A percentile compares a stretch with the other conserved stretches of the same genome.
Conservation (phyloP, 805 yeast species). For the Ogataea philodendri region DNA sequence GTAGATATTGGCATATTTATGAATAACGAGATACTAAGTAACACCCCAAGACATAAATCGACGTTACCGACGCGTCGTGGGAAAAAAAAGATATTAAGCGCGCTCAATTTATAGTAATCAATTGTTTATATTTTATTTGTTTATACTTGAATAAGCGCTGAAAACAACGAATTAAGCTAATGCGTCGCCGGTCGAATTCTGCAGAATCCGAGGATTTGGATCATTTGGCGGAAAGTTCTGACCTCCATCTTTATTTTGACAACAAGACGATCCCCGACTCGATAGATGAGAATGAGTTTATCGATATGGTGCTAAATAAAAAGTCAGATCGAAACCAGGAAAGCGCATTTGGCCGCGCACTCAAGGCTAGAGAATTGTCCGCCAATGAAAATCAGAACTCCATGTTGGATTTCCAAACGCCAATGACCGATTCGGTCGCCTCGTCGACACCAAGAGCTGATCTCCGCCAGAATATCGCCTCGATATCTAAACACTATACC, state of each 20-base stretch:
- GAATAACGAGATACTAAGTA: slow-evolving; percentile 7
- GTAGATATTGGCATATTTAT: slow-evolving; percentile 1
- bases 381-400: slow-evolving; percentile 1
- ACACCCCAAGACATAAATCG: slow-evolving; percentile 1
- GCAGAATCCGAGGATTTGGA: slow-evolving; percentile 13
- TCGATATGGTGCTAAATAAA: slow-evolving; percentile 4
- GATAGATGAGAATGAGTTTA: slow-evolving; percentile 6
- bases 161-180: slow-evolving; percentile 1
- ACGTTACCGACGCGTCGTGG: slow-evolving; percentile 9
- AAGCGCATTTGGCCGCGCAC: slow-evolving; percentile 9
- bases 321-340: slow-evolving; percentile 5
- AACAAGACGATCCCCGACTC: slow-evolving; percentile 3
- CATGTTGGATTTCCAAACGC: slow-evolving; percentile 11
- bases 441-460: slow-evolving; percentile 16
- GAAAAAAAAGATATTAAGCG: too few species aligned
- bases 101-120: too few species aligned
- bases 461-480: slow-evolving; percentile 5
- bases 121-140: slow-evolving; percentile 7
- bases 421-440: slow-evolving; percentile 11
- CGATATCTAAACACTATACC: not conserved
- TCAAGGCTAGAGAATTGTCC: slow-evolving; percentile 1
- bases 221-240: slow-evolving; percentile 12
- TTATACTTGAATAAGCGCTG: slow-evolving; percentile 7
- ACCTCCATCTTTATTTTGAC: slow-evolving; percentile 12
- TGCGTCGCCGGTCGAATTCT: slow-evolving; percentile 12